Conservation (phyloP, 192 early-diverging fungal species). For the Entomortierella parvispora region DNA sequence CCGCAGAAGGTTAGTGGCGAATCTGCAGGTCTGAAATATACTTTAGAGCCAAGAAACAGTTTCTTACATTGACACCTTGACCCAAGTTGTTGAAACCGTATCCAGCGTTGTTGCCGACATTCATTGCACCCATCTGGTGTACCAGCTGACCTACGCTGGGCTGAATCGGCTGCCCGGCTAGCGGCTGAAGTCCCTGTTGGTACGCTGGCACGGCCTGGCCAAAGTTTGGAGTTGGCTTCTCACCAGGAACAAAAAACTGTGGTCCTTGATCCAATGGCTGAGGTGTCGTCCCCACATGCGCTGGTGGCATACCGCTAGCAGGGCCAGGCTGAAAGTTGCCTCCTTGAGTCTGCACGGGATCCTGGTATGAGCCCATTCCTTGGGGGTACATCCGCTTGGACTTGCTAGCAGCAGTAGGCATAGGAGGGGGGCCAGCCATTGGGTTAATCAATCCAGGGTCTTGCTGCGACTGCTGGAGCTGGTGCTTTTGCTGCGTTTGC, state of each 20-base stretch:
- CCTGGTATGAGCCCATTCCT: constrained; percentile 53
- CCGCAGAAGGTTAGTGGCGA: too few species aligned
- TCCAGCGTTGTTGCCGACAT: constrained; percentile 9
- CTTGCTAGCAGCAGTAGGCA: constrained; percentile 20
- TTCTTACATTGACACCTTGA: neutral
- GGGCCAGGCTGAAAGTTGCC: constrained; percentile 26
- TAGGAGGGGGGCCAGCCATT: neutral
- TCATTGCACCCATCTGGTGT: constrained; percentile 13
- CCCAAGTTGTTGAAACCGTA: constrained; percentile 19
- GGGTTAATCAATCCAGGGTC: constrained; percentile 15
- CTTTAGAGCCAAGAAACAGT: too few species aligned
- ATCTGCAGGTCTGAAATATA: too few species aligned
- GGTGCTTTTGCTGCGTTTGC: constrained; percentile 3
- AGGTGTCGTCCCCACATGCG: constrained; percentile 6
- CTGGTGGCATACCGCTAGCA: constrained; percentile 8
- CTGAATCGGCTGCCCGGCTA: constrained; percentile 10
- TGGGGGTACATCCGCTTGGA: constrained; percentile 61
- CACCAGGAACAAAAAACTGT: constrained; percentile 36
- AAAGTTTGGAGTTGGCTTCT: constrained; percentile 20
- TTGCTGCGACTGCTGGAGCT: constrained; percentile 1
- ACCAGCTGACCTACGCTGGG: neutral
- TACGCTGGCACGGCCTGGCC: constrained; percentile 19
- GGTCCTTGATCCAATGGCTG: constrained; percentile 2
- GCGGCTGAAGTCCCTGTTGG: constrained; percentile 10
- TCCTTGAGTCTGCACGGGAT: constrained; percentile 23